Evolutionary conservation across 2,329 filamentous ascomycete genomes (phyloP).

Genomic region (Meredithiella fracta): DNA sequence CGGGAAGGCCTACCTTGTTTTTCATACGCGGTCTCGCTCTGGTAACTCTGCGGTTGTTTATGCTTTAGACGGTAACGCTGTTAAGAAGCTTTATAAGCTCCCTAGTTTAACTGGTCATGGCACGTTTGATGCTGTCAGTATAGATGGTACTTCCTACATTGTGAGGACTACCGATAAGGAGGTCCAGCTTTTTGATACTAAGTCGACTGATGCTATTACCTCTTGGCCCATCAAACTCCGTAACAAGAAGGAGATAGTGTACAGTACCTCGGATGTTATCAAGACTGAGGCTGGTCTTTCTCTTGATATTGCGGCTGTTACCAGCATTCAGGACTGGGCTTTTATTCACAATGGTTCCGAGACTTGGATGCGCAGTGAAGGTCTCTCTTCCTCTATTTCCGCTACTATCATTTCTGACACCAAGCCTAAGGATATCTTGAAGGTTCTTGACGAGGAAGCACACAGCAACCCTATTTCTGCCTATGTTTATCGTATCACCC

Average conservation of each 20-base stretch:
- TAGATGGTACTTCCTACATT: conserved; percentile 74
- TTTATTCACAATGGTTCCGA: conserved; percentile 67
- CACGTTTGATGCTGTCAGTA: conserved; percentile 62
- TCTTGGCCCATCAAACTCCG: conserved; percentile 48
- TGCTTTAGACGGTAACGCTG: not conserved
- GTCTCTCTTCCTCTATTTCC: conserved; percentile 60
- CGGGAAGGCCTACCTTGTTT: conserved; percentile 66
- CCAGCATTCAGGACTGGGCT: conserved; percentile 50
- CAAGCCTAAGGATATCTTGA: conserved; percentile 55
- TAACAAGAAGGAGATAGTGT: conserved; percentile 33
- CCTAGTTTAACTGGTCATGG: conserved; percentile 54
- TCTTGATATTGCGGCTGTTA: conserved; percentile 53
- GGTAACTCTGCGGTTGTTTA: conserved; percentile 72
- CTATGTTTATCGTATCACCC: conserved; percentile 73
- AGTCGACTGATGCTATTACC: conserved; percentile 58
- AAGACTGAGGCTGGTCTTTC: conserved; percentile 50
- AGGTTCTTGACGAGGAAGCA: conserved; percentile 71
- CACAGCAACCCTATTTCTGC: conserved; percentile 64
- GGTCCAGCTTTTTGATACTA: conserved; percentile 56
- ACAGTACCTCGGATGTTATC: conserved; percentile 69
- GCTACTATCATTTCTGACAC: conserved; percentile 68
- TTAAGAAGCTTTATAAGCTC: conserved; percentile 58
- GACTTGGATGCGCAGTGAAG: conserved; percentile 69
- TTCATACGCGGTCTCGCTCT: conserved; percentile 50
- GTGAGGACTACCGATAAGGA: conserved; percentile 65